A percentile compares a stretch with the other conserved stretches of the same genome.
These are phyloP conservation scores for Cutaneotrichosporon dermatis DNA, from an alignment of 1,284 basidiomycete genomes.

Conservation along the genomic window DNA sequence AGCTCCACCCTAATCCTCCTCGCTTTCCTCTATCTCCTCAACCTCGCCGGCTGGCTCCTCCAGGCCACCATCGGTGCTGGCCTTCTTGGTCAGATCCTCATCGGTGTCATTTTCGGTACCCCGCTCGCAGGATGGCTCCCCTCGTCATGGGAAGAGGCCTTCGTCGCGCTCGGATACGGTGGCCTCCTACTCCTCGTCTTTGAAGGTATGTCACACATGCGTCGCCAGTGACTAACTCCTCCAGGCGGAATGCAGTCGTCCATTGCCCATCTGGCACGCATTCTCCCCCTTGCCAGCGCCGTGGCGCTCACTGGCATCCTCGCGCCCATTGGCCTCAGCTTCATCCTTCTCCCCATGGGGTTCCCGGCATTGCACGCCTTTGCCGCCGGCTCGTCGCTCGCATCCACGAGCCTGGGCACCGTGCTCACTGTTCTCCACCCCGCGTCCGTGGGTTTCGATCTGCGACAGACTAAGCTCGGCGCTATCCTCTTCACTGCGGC, in stretches of 20 bases:
- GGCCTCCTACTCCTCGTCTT: slow-evolving; percentile 57
- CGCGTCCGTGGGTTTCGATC: slow-evolving; percentile 30
- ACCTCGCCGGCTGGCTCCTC: slow-evolving; percentile 36
- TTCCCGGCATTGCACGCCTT: slow-evolving; percentile 53
- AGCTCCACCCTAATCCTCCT: slow-evolving; percentile 40
- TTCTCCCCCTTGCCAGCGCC: slow-evolving; percentile 50
- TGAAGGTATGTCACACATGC: slow-evolving; percentile 46
- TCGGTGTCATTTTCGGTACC: slow-evolving; percentile 54
- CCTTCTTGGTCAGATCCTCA: slow-evolving; percentile 52
- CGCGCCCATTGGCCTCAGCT: slow-evolving; percentile 52
- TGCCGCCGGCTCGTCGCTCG: slow-evolving; percentile 55
- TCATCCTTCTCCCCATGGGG: slow-evolving; percentile 51
- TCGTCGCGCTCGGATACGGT: slow-evolving; percentile 54
- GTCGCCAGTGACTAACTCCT: neutral
- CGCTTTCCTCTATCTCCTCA: slow-evolving; percentile 49
- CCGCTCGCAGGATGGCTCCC: slow-evolving; percentile 53
- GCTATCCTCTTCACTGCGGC: slow-evolving; percentile 56
- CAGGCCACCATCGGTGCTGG: slow-evolving; percentile 41
- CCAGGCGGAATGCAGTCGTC: slow-evolving; percentile 53
- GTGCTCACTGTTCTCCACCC: slow-evolving; percentile 53
- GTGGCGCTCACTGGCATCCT: slow-evolving; percentile 54
- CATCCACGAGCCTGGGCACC: slow-evolving; percentile 57
- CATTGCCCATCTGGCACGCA: slow-evolving; percentile 46
- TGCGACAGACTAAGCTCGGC: slow-evolving; percentile 53
- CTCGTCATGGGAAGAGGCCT: slow-evolving; percentile 49